A percentile compares a stretch with the other conserved stretches of the same genome.
phyloP scores from a whole-genome alignment of 306 rosid genomes.

The Cyamopsis tetragonoloba region DNA sequence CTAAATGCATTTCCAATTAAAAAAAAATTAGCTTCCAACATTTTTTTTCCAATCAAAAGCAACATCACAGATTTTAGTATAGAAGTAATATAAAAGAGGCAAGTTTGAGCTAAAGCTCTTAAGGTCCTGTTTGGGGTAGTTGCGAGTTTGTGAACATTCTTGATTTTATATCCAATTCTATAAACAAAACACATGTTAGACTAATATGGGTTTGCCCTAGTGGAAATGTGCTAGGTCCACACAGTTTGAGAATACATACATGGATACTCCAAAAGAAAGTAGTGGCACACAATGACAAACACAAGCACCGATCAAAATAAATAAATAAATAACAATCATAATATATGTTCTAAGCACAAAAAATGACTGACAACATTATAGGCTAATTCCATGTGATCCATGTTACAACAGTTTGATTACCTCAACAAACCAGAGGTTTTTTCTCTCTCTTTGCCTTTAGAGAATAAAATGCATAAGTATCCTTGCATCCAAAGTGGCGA shows the following conservation, averaged over 20 bases:
- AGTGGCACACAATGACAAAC: not conserved
- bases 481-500: not conserved
- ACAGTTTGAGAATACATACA: no score
- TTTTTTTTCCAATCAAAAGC: not conserved
- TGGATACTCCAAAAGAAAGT: no score
- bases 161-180: no score
- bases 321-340: not conserved
- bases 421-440: not conserved
- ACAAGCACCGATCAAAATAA: not conserved
- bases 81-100: not conserved
- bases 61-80: not conserved
- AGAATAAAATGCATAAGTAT: conserved; percentile 1
- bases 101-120: not conserved
- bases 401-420: not conserved
- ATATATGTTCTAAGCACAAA: not conserved
- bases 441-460: no score
- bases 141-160: no score
- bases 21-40: not conserved
- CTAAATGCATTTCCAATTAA: not conserved
- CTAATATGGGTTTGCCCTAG: no score
- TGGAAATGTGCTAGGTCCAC: no score
- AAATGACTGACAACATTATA: not conserved
- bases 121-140: no score
- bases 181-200: no score
- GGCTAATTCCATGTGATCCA: not conserved